phyloP scores from a whole-genome alignment of 805 yeast genomes.

The Metschnikowia borealis region DNA sequence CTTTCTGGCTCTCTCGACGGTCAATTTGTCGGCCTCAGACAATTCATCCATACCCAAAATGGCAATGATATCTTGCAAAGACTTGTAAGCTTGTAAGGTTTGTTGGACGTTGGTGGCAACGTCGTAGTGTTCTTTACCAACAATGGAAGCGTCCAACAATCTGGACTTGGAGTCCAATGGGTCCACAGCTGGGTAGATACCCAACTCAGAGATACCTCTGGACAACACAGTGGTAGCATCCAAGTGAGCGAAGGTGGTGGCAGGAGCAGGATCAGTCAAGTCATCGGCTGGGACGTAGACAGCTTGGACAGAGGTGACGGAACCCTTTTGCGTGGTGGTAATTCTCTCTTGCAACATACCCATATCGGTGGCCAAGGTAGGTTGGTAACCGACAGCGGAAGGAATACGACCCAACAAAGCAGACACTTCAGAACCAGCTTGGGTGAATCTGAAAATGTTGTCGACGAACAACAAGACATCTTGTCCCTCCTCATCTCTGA shows the following conservation, averaged over 20 bases:
- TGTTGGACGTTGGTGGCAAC: slow-evolving; percentile 94
- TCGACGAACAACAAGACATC: slow-evolving; percentile 99
- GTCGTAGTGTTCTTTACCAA: slow-evolving; percentile 98
- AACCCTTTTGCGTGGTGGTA: slow-evolving; percentile 99
- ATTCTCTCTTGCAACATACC: slow-evolving; percentile 99
- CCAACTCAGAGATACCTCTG: slow-evolving; percentile 98
- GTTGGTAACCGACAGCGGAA: slow-evolving; percentile 99
- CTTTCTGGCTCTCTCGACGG: slow-evolving; percentile 99
- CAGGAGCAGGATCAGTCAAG: slow-evolving; percentile 99
- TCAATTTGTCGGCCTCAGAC: slow-evolving; percentile 96
- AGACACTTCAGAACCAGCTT: slow-evolving; percentile 99
- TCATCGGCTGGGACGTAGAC: slow-evolving; percentile 99
- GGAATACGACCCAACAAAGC: slow-evolving; percentile 99
- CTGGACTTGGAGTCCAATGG: slow-evolving; percentile 99
- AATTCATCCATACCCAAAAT: slow-evolving; percentile 99
- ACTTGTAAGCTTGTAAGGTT: slow-evolving; percentile 99
- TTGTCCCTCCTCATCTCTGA: slow-evolving; percentile 99
- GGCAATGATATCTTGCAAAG: slow-evolving; percentile 99
- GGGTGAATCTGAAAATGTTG: slow-evolving; percentile 99
- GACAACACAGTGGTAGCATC: slow-evolving; percentile 99
- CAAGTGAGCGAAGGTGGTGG: slow-evolving; percentile 99
- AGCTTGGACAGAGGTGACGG: slow-evolving; percentile 99
- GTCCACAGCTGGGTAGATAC: slow-evolving; percentile 99
- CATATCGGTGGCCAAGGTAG: slow-evolving; percentile 99
- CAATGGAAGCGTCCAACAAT: slow-evolving; percentile 94